Percentiles rank a stretch among this genome's conserved stretches.
Conservation (phyloP, 192 early-diverging fungal species). For the Coemansia sp. region DNA sequence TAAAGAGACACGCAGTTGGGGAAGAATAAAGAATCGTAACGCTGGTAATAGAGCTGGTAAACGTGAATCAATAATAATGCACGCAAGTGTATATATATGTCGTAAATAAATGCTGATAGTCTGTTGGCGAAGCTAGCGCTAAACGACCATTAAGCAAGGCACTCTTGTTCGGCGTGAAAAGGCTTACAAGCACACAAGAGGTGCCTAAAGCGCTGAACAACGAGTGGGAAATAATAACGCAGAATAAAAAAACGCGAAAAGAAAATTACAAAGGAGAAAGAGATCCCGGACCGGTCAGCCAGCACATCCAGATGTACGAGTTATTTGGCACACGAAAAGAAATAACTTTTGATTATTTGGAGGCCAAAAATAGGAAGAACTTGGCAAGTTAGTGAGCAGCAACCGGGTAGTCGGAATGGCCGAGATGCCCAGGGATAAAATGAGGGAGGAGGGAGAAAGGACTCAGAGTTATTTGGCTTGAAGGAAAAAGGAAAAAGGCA, state of each 20-base stretch:
- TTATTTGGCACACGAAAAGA: neutral
- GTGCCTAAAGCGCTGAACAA: neutral
- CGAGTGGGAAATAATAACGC: neutral
- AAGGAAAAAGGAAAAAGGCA: neutral
- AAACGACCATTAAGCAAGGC: too few species aligned
- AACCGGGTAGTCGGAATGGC: too few species aligned
- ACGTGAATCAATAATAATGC: too few species aligned
- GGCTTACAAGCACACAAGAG: neutral
- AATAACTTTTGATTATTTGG: neutral
- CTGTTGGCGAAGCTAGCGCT: too few species aligned
- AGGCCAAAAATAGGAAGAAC: too few species aligned
- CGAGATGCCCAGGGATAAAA: neutral
- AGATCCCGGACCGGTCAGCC: neutral
- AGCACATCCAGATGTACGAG: neutral
- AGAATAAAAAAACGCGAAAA: neutral
- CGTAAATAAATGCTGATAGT: neutral
- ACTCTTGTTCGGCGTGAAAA: too few species aligned
- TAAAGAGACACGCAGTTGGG: neutral
- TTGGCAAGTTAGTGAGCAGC: too few species aligned
- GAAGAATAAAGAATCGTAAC: neutral
- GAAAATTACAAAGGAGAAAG: slow-evolving; percentile 25
- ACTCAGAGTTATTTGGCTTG: neutral
- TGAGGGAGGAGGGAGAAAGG: neutral
- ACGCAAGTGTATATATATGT: neutral
- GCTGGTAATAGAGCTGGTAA: too few species aligned